Evolutionary conservation across 169 alveolate species (phyloP).

Genomic region (Plasmodium relictum): DNA sequence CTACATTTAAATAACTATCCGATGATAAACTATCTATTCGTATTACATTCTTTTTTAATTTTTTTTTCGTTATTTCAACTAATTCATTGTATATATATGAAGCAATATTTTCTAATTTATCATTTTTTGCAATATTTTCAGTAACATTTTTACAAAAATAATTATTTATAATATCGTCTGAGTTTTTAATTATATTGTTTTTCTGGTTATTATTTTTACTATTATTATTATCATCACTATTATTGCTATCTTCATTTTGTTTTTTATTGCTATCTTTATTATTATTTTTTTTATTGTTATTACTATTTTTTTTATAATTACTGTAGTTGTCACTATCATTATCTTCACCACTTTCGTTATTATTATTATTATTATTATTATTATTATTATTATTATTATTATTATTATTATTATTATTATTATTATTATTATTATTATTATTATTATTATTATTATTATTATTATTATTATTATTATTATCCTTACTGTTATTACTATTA

Average conservation of each 20-base stretch:
- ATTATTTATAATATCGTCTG: conserved; percentile 32
- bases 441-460: not conserved
- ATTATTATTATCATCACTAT: not conserved
- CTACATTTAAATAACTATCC: conserved; percentile 25
- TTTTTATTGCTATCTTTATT: not conserved
- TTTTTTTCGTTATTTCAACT: conserved; percentile 66
- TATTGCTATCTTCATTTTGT: not conserved
- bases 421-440: not conserved
- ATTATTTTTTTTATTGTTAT: not conserved
- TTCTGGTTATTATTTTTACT: not conserved
- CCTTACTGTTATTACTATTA: not conserved
- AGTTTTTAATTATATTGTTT: not conserved
- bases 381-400: not conserved
- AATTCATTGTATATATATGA: conserved; percentile 42
- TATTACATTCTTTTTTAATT: conserved; percentile 53
- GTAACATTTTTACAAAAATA: conserved; percentile 50
- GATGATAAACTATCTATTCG: conserved; percentile 13
- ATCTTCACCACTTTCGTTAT: not conserved
- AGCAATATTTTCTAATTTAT: conserved; percentile 28
- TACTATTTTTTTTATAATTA: not conserved
- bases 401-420: not conserved
- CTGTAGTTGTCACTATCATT: not conserved
- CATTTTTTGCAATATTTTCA: conserved; percentile 46
- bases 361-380: not conserved
- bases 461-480: not conserved